A percentile compares a stretch with the other conserved stretches of the same genome.
These are phyloP conservation scores for Kwoniella dejecticola DNA, from an alignment of 768 basidiomycete genomes.

Conservation along the genomic window DNA sequence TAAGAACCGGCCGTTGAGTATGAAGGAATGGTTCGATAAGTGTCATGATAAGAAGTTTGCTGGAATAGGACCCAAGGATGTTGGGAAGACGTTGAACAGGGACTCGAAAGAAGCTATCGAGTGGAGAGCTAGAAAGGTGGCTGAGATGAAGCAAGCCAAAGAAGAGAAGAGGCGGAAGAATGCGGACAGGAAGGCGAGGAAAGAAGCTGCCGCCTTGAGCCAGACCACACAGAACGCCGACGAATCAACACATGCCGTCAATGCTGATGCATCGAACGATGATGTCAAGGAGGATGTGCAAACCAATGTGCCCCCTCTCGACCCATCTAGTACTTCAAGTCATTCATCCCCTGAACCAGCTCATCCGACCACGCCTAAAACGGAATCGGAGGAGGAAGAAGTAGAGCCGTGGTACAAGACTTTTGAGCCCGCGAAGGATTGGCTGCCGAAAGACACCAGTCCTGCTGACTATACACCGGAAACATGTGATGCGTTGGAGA, in stretches of 20 bases:
- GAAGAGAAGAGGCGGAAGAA: conserved; percentile 27
- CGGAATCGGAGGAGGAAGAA: conserved; percentile 33
- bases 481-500: conserved; percentile 81
- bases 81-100: conserved; percentile 31
- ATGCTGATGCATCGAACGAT: too few relatives aligned
- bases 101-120: conserved; percentile 40
- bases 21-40: conserved; percentile 55
- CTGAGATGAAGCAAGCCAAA: conserved; percentile 60
- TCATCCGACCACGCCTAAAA: conserved; percentile 34
- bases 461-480: conserved; percentile 81
- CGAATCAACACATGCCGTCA: neutral
- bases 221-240: neutral
- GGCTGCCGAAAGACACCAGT: conserved; percentile 74
- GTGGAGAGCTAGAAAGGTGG: conserved; percentile 15
- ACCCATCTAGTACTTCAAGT: conserved; percentile 31
- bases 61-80: conserved; percentile 46
- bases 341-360: conserved; percentile 45
- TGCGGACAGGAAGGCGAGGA: conserved; percentile 16
- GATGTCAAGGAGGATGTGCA: neutral
- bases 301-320: conserved; percentile 30
- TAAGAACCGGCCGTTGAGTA: conserved; percentile 45
- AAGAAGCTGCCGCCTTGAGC: conserved; percentile 10
- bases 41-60: conserved; percentile 38
- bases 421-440: conserved; percentile 73
- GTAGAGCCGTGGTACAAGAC: conserved; percentile 65